These are phyloP conservation scores for Chlorella variabilis DNA, from an alignment of 163 green algal species.

Conservation along the genomic window DNA sequence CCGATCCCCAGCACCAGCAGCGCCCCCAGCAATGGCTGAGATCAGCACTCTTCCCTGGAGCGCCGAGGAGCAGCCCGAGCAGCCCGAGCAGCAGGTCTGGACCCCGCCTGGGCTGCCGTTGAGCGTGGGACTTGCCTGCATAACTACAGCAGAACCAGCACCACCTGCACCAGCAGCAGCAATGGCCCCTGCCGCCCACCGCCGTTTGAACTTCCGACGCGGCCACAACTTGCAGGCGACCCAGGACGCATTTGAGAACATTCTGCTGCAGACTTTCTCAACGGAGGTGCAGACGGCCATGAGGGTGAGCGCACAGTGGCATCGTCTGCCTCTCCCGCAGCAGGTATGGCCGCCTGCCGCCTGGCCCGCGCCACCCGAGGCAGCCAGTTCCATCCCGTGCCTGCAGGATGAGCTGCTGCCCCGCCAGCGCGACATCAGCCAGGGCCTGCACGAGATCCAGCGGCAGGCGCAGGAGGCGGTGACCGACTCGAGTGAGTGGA, in stretches of 20 bases:
- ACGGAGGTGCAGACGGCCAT: background rate
- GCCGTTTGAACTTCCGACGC: background rate
- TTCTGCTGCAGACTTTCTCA: conserved; percentile 7
- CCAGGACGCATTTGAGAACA: background rate
- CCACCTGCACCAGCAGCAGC: too few relatives aligned
- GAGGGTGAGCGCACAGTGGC: background rate
- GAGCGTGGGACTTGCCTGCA: too few relatives aligned
- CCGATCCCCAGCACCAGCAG: too few relatives aligned
- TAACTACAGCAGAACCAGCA: background rate
- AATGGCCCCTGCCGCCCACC: too few relatives aligned
- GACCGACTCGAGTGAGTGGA: background rate
- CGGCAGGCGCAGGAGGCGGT: background rate
- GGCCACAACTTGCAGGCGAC: too few relatives aligned
- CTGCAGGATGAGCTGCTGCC: conserved; percentile 28
- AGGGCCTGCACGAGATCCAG: background rate
- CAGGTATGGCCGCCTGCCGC: background rate
- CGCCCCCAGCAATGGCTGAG: too few relatives aligned
- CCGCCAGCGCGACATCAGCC: background rate
- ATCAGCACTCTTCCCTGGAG: too few relatives aligned
- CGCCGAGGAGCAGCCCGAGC: too few relatives aligned
- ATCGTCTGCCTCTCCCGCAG: background rate
- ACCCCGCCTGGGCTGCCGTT: too few relatives aligned
- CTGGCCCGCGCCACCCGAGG: too few relatives aligned
- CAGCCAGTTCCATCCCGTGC: background rate
- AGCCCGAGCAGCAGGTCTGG: too few relatives aligned